A percentile compares a stretch with the other conserved stretches of the same genome.
phyloP scores from a whole-genome alignment of 352 stramenopile genomes.

The Pythium rishiriense region DNA sequence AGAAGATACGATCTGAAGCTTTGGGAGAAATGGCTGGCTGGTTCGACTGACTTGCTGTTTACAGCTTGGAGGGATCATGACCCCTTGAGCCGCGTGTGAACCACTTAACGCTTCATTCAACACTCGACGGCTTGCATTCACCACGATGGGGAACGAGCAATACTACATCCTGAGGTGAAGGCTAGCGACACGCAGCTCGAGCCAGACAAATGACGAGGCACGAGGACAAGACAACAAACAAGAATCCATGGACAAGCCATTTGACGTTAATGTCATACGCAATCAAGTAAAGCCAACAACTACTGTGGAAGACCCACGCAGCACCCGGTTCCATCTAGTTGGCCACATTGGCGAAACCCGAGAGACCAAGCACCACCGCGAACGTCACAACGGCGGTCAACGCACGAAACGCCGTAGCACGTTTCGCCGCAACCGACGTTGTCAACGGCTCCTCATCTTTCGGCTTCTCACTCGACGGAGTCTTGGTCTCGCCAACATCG shows the following conservation, averaged over 20 bases:
- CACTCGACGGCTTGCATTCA: no score
- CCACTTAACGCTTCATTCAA: no score
- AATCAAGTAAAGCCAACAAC: not conserved
- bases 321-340: not conserved
- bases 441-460: not conserved
- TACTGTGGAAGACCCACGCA: not conserved
- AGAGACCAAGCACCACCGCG: not conserved
- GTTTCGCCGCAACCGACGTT: slow-evolving; percentile 1
- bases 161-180: no score
- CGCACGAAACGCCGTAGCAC: not conserved
- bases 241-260: not conserved
- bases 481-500: slow-evolving; percentile 8
- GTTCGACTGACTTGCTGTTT: no score
- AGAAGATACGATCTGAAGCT: not conserved
- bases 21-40: no score
- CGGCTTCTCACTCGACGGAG: not conserved
- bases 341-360: not conserved
- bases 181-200: no score
- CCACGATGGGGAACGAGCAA: no score
- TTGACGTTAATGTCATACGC: not conserved
- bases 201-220: no score
- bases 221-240: not conserved
- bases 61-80: no score
- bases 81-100: no score
- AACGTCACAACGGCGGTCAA: not conserved